Conservation (phyloP, 805 yeast genomes). For the Naumovozyma dairenensis region DNA sequence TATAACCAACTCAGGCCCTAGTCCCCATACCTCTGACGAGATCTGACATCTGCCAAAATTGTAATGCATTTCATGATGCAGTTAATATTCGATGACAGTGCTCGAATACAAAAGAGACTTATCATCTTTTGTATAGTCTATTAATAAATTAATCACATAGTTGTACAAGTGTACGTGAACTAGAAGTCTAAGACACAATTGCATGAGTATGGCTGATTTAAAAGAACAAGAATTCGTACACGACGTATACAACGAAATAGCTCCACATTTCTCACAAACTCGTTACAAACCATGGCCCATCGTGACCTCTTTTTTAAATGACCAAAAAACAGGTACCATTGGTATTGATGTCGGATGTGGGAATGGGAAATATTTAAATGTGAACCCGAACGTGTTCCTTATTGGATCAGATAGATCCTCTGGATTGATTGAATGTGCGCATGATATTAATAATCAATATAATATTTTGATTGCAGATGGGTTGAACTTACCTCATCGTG, state of each 20-base stretch:
- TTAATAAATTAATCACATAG: too few relatives aligned
- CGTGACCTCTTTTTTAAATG: slow-evolving; percentile 58
- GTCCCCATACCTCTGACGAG: too few relatives aligned
- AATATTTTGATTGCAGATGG: slow-evolving; percentile 81
- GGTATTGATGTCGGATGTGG: slow-evolving; percentile 97
- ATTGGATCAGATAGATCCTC: slow-evolving; percentile 69
- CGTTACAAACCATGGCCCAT: slow-evolving; percentile 96
- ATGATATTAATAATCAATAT: slow-evolving; percentile 27
- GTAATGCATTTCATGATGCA: too few relatives aligned
- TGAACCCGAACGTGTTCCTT: slow-evolving; percentile 58
- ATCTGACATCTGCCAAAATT: too few relatives aligned
- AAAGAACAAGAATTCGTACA: slow-evolving; percentile 80
- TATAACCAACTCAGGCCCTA: too few relatives aligned
- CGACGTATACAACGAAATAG: slow-evolving; percentile 86
- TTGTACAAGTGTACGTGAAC: too few relatives aligned
- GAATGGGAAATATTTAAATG: slow-evolving; percentile 79
- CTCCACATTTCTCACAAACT: slow-evolving; percentile 86
- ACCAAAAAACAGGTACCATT: slow-evolving; percentile 42
- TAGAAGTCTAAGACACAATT: too few relatives aligned
- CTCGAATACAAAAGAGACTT: too few relatives aligned
- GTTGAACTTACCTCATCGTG: slow-evolving; percentile 47
- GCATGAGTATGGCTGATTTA: slow-evolving; percentile 38
- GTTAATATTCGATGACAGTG: too few relatives aligned
- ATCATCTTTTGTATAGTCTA: too few relatives aligned
- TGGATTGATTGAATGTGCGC: slow-evolving; percentile 59